Percentiles rank a stretch among this genome's conserved stretches.
Conservation (phyloP, 495 filamentous ascomycete genomes). For the Lentithecium fluviatile region DNA sequence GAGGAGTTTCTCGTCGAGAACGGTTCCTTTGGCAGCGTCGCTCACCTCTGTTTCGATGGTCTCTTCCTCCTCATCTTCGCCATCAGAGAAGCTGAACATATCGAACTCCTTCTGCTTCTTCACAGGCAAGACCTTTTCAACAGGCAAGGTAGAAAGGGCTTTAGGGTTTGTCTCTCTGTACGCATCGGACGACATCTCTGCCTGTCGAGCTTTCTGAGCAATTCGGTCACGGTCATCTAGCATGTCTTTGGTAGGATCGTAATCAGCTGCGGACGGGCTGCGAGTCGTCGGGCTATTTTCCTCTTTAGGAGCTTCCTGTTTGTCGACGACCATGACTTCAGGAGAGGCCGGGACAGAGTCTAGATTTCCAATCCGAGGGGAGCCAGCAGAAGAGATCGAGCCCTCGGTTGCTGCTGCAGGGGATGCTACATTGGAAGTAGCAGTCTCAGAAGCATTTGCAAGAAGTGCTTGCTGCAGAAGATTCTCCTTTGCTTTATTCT, state of each 20-base stretch:
- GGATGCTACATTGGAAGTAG: conserved; percentile 53
- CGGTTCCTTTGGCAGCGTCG: conserved; percentile 44
- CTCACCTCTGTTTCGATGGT: conserved; percentile 48
- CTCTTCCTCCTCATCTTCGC: conserved; percentile 84
- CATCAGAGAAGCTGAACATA: conserved; percentile 93
- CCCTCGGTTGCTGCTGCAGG: conserved; percentile 22
- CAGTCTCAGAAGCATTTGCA: conserved; percentile 55
- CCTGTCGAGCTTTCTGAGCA: conserved; percentile 57
- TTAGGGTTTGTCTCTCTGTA: conserved; percentile 62
- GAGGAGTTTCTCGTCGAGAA: conserved; percentile 63
- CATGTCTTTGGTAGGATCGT: conserved; percentile 93
- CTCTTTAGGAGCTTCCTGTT: conserved; percentile 63
- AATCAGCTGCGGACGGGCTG: conserved; percentile 89
- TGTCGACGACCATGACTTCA: conserved; percentile 54
- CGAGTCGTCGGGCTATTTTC: conserved; percentile 48
- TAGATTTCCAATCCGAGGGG: conserved; percentile 51
- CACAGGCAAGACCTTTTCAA: conserved; percentile 30
- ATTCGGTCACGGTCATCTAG: conserved; percentile 78
- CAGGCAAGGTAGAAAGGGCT: conserved; percentile 54
- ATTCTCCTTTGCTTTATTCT: conserved; percentile 60
- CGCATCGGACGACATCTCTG: conserved; percentile 56
- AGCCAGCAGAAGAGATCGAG: conserved; percentile 36
- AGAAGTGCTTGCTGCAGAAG: conserved; percentile 75
- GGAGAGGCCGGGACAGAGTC: conserved; percentile 52
- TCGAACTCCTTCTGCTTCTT: conserved; percentile 67